Percentiles rank a stretch among this genome's conserved stretches.
phyloP scores from a whole-genome alignment of 2,329 filamentous ascomycete species.

The Westerdykella sp. region DNA sequence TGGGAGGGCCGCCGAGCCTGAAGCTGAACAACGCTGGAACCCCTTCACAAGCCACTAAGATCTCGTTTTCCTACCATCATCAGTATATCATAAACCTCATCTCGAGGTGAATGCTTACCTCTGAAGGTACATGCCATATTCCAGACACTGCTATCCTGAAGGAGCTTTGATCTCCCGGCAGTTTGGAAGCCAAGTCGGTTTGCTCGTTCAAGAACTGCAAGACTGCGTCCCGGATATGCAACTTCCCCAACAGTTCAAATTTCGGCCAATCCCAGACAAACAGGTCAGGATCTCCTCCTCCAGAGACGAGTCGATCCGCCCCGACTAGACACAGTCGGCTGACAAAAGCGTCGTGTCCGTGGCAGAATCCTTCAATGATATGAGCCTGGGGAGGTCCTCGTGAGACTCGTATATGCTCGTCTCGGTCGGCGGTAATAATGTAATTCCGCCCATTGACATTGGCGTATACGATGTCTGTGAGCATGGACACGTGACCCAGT shows the following conservation, averaged over 20 bases:
- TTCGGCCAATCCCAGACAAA: constrained; percentile 76
- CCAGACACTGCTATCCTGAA: constrained; percentile 46
- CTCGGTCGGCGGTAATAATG: constrained; percentile 62
- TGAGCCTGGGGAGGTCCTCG: constrained; percentile 75
- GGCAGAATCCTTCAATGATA: constrained; percentile 81
- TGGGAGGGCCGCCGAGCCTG: constrained; percentile 43
- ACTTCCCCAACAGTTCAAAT: constrained; percentile 49
- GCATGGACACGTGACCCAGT: constrained; percentile 90
- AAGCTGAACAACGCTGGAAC: constrained; percentile 61
- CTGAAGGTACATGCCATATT: constrained; percentile 42
- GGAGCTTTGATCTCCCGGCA: constrained; percentile 9
- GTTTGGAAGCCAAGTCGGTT: constrained; percentile 7
- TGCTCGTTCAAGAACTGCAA: constrained; percentile 15
- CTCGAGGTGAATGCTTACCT: constrained; percentile 36
- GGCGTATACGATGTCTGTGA: constrained; percentile 66
- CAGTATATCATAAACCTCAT: neutral
- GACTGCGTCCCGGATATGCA: constrained; percentile 36
- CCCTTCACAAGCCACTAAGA: constrained; percentile 41
- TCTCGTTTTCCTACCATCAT: constrained; percentile 10
- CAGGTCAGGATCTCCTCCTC: constrained; percentile 75
- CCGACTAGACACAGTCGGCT: constrained; percentile 64
- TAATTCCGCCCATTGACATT: constrained; percentile 49
- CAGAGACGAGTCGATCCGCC: constrained; percentile 67
- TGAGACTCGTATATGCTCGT: constrained; percentile 84
- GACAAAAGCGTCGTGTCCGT: constrained; percentile 83